Evolutionary conservation across 495 filamentous ascomycete genomes (phyloP), one percentile per base, ranked within the genome.

Genomic region (Annulohypoxylon stygium): DNA sequence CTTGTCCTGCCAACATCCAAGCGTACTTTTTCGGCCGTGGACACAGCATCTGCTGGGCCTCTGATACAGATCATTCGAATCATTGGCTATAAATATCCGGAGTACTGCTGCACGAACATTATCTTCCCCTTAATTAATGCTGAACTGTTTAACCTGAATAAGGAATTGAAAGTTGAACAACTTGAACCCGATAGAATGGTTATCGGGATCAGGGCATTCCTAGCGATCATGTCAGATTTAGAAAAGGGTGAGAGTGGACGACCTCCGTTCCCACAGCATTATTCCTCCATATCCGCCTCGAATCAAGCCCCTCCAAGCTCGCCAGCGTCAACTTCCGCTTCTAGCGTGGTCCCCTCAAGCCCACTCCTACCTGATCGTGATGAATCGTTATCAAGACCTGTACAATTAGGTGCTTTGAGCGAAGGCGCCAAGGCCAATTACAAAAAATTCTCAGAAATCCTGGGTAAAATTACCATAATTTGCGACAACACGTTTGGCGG

Each of bases 401-500:
- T 98, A 2, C 88, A 92, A 36, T 88, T 89, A 2, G 87, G 89
- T 23, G 88, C 88, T 37, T 86, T 98, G 43, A 89, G 86, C 57
- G 93, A 95, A 34, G 89, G 89, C 34, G 89, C 93, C 2, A 93
- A 88, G 73, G 92, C 93, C 37, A 94, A 94, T 76, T 97, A 98
- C 76, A 84, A 89, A 41, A 90, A 89, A 41, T 99, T 99, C 76
- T 98, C 94, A 75, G 93, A 98, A 75, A 95, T 98, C 6, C 83
- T 99, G 7, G 95, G 95, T 26, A 96, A 97, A 78, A 97, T 99
- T 51, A 97, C 94, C 1, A 90, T 97, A 34, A 89, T 98, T 10
- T 98, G 96, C 79, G 95, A 98, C 79, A 95, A 96, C 68, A 92
- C 95, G 5, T 98, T 98, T 80, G 97, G 97, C 59, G 96, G 96